These are phyloP conservation scores for Dactylellina cionopaga DNA, from an alignment of 2,329 filamentous ascomycete genomes.

Conservation along the genomic window DNA sequence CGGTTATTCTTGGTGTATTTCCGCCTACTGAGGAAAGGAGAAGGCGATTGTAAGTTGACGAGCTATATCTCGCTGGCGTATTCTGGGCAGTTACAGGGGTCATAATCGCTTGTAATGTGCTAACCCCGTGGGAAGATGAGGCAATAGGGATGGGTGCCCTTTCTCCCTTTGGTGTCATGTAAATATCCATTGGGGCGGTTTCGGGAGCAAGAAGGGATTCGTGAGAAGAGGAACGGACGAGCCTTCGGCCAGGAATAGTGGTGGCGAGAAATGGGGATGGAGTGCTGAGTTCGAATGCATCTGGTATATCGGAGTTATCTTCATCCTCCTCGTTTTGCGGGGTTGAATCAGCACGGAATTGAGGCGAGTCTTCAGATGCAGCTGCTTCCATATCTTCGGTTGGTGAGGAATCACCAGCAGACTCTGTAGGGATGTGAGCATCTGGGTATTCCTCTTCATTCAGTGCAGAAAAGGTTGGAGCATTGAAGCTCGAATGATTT, in stretches of 20 bases:
- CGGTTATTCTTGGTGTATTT: conserved; percentile 6
- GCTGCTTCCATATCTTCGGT: conserved; percentile 18
- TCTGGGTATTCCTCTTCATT: conserved; percentile 47
- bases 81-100: conserved; percentile 48
- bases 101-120: conserved; percentile 39
- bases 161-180: conserved; percentile 37
- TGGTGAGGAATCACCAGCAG: conserved; percentile 16
- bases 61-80: conserved; percentile 46
- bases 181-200: conserved; percentile 45
- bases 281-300: conserved; percentile 44
- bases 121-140: conserved; percentile 31
- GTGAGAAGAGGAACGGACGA: conserved; percentile 45
- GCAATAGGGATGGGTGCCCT: conserved; percentile 43
- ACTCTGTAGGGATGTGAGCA: conserved; percentile 16
- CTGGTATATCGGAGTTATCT: conserved; percentile 32
- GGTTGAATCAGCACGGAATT: conserved; percentile 25
- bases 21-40: conserved; percentile 38
- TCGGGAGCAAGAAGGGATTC: conserved; percentile 45
- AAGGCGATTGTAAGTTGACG: conserved; percentile 41
- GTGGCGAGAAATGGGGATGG: conserved; percentile 49
- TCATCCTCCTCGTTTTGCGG: conserved; percentile 43
- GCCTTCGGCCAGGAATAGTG: conserved; percentile 46
- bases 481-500: conserved; percentile 34
- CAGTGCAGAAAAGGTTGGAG: conserved; percentile 26
- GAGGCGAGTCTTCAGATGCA: conserved; percentile 30